Percentiles rank a stretch among this genome's conserved stretches.
phyloP scores from a whole-genome alignment of 805 yeast species.

The Kockiozyma suomiensis region DNA sequence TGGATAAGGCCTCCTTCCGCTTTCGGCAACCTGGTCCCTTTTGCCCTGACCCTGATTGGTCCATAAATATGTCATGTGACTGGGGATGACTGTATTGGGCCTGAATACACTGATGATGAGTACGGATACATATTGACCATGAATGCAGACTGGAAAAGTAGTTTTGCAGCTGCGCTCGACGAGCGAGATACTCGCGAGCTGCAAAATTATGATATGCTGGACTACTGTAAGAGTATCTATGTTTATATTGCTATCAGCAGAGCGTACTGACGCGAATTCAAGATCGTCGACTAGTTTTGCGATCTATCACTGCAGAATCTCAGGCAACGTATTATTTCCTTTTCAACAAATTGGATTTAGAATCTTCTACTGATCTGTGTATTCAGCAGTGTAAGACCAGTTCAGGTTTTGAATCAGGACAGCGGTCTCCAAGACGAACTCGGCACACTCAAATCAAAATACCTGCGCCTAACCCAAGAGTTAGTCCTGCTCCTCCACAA shows the following conservation, averaged over 20 bases:
- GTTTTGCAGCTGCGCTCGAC: constrained; percentile 9
- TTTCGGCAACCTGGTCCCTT: constrained; percentile 12
- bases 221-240: constrained; percentile 27
- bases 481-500: not conserved
- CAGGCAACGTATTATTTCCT: not conserved
- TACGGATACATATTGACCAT: no score
- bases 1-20: constrained; percentile 11
- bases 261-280: not conserved
- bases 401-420: not conserved
- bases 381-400: no score
- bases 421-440: not conserved
- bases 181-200: constrained; percentile 36
- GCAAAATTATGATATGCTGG: constrained; percentile 25
- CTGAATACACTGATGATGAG: not conserved
- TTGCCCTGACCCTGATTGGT: constrained; percentile 1
- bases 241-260: not conserved
- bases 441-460: not conserved
- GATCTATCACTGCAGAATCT: not conserved
- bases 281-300: not conserved
- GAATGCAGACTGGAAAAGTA: constrained; percentile 15
- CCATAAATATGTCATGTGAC: no score
- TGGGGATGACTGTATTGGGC: not conserved
- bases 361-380: no score
- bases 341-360: no score
- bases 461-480: constrained; percentile 5